A percentile compares a stretch with the other conserved stretches of the same genome.
Evolutionary conservation across 2,329 filamentous ascomycete genomes (phyloP).

Genomic region (Samsoniella hepiali): DNA sequence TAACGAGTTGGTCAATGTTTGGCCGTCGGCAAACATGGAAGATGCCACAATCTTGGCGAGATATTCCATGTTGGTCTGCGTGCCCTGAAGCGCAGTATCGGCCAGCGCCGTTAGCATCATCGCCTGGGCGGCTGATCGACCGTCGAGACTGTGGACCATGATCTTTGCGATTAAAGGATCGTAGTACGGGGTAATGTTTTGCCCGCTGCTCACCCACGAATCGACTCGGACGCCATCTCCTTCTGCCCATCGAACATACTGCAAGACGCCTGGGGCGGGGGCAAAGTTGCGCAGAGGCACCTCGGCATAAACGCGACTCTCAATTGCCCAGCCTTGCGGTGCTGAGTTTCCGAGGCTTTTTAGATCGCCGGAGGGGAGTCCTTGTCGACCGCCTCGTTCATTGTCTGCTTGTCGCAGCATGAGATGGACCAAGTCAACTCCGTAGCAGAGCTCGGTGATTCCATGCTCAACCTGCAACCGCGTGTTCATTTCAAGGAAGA

Average conservation of each 20-base stretch:
- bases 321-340: slow-evolving; percentile 35
- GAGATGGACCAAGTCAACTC: slow-evolving; percentile 64
- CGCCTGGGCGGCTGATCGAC: slow-evolving; percentile 38
- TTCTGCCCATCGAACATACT: slow-evolving; percentile 54
- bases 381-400: neutral
- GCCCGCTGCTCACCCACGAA: slow-evolving; percentile 60
- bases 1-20: slow-evolving; percentile 57
- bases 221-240: slow-evolving; percentile 52
- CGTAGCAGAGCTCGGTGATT: slow-evolving; percentile 70
- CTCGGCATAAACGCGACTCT: slow-evolving; percentile 41
- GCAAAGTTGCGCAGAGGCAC: slow-evolving; percentile 57
- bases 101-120: slow-evolving; percentile 45
- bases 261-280: slow-evolving; percentile 57
- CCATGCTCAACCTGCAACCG: slow-evolving; percentile 45
- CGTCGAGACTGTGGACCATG: slow-evolving; percentile 47
- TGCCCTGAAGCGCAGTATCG: slow-evolving; percentile 41
- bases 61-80: slow-evolving; percentile 56
- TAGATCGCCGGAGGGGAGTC: neutral
- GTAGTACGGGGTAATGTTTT: slow-evolving; percentile 55
- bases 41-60: slow-evolving; percentile 47
- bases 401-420: slow-evolving; percentile 38
- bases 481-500: slow-evolving; percentile 44
- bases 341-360: neutral
- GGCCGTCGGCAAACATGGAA: slow-evolving; percentile 43
- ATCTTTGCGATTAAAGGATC: slow-evolving; percentile 57